Conservation (phyloP, 2,329 filamentous ascomycete species). For the Diaporthe caulivora region DNA sequence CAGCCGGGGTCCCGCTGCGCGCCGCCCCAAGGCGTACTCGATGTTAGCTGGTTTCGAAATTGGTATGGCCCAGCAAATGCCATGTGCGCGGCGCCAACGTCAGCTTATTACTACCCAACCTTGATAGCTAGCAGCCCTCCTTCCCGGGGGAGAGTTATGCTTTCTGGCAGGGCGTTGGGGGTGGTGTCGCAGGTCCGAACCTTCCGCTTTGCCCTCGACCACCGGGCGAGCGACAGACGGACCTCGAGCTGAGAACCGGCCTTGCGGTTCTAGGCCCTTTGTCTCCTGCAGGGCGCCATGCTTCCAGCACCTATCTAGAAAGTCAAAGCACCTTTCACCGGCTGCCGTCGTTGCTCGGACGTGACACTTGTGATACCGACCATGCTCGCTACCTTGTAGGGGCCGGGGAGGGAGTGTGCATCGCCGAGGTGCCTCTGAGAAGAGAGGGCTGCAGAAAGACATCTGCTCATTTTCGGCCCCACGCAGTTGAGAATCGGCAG, state of each 20-base stretch:
- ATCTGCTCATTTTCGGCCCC: constrained; percentile 33
- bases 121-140: background rate
- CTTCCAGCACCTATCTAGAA: constrained; percentile 16
- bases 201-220: constrained; percentile 25
- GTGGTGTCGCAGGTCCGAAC: constrained; percentile 26
- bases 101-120: constrained; percentile 13
- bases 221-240: constrained; percentile 23
- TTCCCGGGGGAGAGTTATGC: background rate
- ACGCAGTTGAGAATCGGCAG: constrained; percentile 34
- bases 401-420: background rate
- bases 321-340: constrained; percentile 17
- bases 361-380: constrained; percentile 24
- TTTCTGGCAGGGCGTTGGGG: constrained; percentile 9
- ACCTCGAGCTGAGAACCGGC: background rate
- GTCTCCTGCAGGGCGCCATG: constrained; percentile 6
- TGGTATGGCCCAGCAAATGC: background rate
- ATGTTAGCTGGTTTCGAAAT: constrained; percentile 19
- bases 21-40: background rate
- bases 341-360: constrained; percentile 24
- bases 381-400: constrained; percentile 1
- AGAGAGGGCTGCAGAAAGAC: background rate
- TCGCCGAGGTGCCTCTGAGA: background rate
- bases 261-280: constrained; percentile 11
- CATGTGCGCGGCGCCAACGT: constrained; percentile 20
- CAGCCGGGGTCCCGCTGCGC: constrained; percentile 5